Evolutionary conservation across 2,329 filamentous ascomycete species (phyloP).

Genomic region (Fusarium staphyleae): DNA sequence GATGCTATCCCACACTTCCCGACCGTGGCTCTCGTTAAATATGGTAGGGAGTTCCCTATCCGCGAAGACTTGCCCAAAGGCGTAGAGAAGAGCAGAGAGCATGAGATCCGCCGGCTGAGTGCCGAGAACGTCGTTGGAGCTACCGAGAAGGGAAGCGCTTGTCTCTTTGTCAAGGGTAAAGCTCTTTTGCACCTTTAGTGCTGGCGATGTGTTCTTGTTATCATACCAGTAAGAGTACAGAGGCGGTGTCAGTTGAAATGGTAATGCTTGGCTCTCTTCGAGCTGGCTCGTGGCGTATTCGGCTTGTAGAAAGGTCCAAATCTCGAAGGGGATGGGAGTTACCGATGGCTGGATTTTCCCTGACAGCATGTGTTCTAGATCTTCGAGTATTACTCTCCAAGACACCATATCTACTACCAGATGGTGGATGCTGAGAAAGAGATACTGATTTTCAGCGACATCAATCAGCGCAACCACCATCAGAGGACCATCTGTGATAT

Average conservation of each 20-base stretch:
- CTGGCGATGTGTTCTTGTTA: neutral
- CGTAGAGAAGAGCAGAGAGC: constrained; percentile 37
- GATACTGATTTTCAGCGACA: neutral
- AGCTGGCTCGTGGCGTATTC: neutral
- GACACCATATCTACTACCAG: constrained; percentile 28
- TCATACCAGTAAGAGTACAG: neutral
- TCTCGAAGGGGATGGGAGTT: neutral
- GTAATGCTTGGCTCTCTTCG: neutral
- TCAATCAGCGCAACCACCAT: neutral
- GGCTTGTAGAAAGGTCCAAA: neutral
- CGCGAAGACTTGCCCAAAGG: constrained; percentile 38
- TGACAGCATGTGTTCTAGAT: neutral
- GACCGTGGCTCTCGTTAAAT: constrained; percentile 45
- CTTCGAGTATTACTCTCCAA: constrained; percentile 21
- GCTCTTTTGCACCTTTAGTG: neutral
- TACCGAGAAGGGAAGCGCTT: constrained; percentile 16
- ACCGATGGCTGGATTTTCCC: neutral
- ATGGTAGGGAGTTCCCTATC: constrained; percentile 39
- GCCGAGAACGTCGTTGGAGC: constrained; percentile 29
- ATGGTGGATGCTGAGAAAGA: constrained; percentile 14
- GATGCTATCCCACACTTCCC: constrained; percentile 41
- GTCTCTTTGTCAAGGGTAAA: constrained; percentile 15
- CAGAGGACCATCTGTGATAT: neutral
- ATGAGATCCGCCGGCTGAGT: constrained; percentile 45
- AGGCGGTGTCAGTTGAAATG: neutral